Evolutionary conservation across 768 basidiomycete species (phyloP), one percentile per base, ranked within the genome.

Genomic region (Boletus rubroflammeus): DNA sequence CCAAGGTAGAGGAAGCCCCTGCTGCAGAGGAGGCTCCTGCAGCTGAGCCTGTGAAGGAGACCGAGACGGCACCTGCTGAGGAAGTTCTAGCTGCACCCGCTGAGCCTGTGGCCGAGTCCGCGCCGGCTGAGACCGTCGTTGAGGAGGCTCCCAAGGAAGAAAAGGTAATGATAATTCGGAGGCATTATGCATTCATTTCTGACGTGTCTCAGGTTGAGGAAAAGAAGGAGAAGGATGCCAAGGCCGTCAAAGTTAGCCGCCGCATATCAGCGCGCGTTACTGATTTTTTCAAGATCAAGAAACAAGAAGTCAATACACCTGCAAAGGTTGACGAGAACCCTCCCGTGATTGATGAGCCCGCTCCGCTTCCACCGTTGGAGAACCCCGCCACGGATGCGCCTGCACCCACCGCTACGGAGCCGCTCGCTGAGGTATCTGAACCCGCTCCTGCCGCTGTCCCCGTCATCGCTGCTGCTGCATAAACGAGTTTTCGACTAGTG

Each of bases 251-350:
- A 72, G 83, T 91, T 53, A 75, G 81, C 51, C 91, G 93, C 59
- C 90, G 93, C 58, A 74, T 96, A 56, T 95, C 93, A 41, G 81
- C 87, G 25, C 90, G 90, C 21, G 84, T 96, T 40, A 81, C 80
- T 50, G 88, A 87, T 50, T 81, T 95, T 72, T 90, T 95, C 83
- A 92, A 86, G 79, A 46, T 79, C 51, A 89, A 81, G 76, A 75
- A 83, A 74, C 61, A 73, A 14, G 86, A 89, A 66, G 81, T 83
- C 34, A 66, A 78, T 11, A 67, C 84, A 6, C 83, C 91, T 52
- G 78, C 90, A 43, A 93, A 92, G 79, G 89, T 93, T 53, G 87
- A 92, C 58, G 90, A 93, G 77, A 79, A 90, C 70, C 90, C 93
- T 36, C 92, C 93, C 60, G 84, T 85, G 78, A 88, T 94, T 61